These are phyloP conservation scores for Fusarium lateritium DNA, from an alignment of 2,329 filamentous ascomycete genomes.

Conservation along the genomic window DNA sequence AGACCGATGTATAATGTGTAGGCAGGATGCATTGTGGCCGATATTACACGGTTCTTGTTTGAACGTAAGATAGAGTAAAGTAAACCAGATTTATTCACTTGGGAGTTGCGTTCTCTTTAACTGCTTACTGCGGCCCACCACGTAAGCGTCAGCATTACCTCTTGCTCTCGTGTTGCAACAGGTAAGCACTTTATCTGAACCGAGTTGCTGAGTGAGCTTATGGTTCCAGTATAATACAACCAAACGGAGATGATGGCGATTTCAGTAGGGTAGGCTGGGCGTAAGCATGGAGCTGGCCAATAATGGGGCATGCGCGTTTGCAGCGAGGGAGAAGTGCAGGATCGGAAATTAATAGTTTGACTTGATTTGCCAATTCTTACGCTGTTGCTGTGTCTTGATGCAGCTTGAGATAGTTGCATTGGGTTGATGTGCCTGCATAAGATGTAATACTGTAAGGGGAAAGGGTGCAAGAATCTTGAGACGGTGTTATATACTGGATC, in stretches of 20 bases:
- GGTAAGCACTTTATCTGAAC: slow-evolving; percentile 20
- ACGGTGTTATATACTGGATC: too few species aligned
- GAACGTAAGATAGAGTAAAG: neutral
- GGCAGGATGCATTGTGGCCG: slow-evolving; percentile 27
- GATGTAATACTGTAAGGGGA: too few species aligned
- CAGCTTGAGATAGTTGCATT: too few species aligned
- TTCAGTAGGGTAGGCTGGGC: neutral
- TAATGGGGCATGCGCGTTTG: neutral
- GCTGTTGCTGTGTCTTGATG: too few species aligned
- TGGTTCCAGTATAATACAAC: neutral
- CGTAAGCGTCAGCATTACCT: slow-evolving; percentile 1
- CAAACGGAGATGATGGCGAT: neutral
- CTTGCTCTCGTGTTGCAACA: neutral
- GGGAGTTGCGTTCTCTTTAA: neutral
- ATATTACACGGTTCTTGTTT: neutral
- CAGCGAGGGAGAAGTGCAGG: too few species aligned
- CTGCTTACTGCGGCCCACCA: neutral
- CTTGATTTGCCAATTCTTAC: too few species aligned
- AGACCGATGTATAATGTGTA: slow-evolving; percentile 34
- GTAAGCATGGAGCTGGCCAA: slow-evolving; percentile 4
- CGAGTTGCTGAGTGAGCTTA: slow-evolving; percentile 21
- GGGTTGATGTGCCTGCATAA: too few species aligned
- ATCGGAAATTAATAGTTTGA: too few species aligned
- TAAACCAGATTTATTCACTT: neutral
- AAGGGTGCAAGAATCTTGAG: too few species aligned